Base-by-base conservation (phyloP, 2,329 filamentous ascomycete genomes). In the Coniochaeta pulveracea region DNA sequence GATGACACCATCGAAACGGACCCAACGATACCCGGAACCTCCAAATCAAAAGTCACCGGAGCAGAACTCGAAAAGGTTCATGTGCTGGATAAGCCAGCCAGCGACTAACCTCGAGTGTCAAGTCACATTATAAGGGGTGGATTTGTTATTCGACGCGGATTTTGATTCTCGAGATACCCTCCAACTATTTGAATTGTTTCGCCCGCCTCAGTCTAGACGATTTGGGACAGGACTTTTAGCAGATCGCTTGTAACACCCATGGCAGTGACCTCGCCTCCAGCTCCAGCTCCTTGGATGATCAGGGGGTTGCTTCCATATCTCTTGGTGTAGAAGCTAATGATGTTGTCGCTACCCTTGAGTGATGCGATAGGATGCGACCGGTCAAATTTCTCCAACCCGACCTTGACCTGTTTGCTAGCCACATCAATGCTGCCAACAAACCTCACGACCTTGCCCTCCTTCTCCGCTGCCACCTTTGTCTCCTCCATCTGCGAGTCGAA, bases 271-370 rank as follows among this genome's bases (percentile, higher is more conserved):
- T 95, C 88, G 43, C 84, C 88, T 47, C 91, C 91, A 17, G 91
- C 91, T 40, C 88, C 91, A 22, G 85, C 86, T 38, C 91, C 91
- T 63, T 96, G 89, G 42, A 98, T 76, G 52, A 95, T 94, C 41
- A 98, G 66, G 26, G 91, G 88, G 58, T 89, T 93, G 52, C 67
- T 72, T 37, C 86, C 86, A 53, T 98, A 98, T 48, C 91, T 73
- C 68, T 93, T 82, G 5, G 91, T 98, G 61, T 95, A 93, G 67
- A 98, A 95, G 66, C 80, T 93, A 54, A 98, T 94, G 55, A 98
- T 93, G 65, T 98, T 98, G 56, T 96, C 91, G 57, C 88, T 96
- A 22, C 91, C 91, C 71, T 94, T 93, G 37, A 98, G 69, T 30
- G 83, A 81, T 10, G 91, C 91, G 60, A 98, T 95, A 10, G 91